A percentile compares a stretch with the other conserved stretches of the same genome.
These are phyloP conservation scores for Boletellus dicymbophilus DNA, from an alignment of 1,284 basidiomycete species.

Conservation along the genomic window DNA sequence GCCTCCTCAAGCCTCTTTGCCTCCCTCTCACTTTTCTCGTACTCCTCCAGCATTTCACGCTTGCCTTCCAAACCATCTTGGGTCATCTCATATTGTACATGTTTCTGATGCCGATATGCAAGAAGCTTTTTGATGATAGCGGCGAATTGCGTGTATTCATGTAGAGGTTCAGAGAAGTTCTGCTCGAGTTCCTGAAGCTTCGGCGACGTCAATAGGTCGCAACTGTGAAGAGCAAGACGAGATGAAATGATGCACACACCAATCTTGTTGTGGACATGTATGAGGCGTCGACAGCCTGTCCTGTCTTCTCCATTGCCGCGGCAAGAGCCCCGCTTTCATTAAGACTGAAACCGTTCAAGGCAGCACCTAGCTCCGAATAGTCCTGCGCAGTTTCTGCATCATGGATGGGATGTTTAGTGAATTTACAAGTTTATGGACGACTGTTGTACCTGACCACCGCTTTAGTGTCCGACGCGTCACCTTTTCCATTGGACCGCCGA, in stretches of 20 bases:
- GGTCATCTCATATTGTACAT: conserved; percentile 97
- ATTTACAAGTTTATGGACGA: background rate
- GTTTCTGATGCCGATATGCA: conserved; percentile 96
- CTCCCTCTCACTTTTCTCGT: conserved; percentile 93
- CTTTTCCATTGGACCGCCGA: conserved; percentile 93
- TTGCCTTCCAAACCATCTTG: conserved; percentile 90
- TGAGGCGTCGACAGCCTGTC: conserved; percentile 93
- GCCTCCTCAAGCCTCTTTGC: conserved; percentile 90
- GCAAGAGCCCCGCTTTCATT: conserved; percentile 78
- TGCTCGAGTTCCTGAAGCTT: conserved; percentile 92
- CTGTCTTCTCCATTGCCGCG: conserved; percentile 86
- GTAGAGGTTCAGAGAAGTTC: conserved; percentile 93
- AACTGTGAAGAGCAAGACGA: conserved; percentile 7
- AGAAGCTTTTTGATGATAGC: conserved; percentile 93
- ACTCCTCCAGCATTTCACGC: conserved; percentile 84
- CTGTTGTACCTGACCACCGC: conserved; percentile 82
- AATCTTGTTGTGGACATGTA: conserved; percentile 91
- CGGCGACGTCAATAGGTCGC: conserved; percentile 15
- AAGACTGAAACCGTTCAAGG: conserved; percentile 94
- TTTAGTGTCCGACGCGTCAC: conserved; percentile 91
- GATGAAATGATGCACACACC: conserved; percentile 43
- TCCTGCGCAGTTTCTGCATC: conserved; percentile 81
- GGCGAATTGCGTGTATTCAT: conserved; percentile 96
- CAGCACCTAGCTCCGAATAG: conserved; percentile 93
- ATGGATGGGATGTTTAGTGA: conserved; percentile 6